Conservation (phyloP, 2,329 filamentous ascomycete species). For the Phyllosticta citribraziliensis region DNA sequence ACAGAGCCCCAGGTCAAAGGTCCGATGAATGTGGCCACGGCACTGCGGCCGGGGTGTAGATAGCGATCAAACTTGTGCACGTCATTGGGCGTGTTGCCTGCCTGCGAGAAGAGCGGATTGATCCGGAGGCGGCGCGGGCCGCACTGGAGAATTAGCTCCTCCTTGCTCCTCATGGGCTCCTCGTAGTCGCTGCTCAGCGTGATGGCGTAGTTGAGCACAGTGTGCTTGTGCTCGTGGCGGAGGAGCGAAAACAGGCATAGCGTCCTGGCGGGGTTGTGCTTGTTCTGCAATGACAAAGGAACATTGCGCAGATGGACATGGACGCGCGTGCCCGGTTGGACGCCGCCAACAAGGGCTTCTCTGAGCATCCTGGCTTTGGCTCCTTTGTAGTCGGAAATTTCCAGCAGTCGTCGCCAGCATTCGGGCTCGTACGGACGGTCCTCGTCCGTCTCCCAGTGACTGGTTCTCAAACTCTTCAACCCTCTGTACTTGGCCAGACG, state of each 20-base stretch:
- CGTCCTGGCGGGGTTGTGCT: slow-evolving; percentile 48
- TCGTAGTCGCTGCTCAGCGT: slow-evolving; percentile 70
- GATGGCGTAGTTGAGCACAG: slow-evolving; percentile 81
- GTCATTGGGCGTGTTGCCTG: slow-evolving; percentile 87
- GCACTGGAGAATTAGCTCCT: slow-evolving; percentile 83
- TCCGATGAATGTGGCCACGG: slow-evolving; percentile 80
- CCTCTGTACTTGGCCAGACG: slow-evolving; percentile 79
- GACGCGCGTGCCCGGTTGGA: slow-evolving; percentile 74
- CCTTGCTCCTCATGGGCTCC: slow-evolving; percentile 77
- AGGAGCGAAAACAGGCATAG: slow-evolving; percentile 76
- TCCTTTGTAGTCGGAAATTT: slow-evolving; percentile 81
- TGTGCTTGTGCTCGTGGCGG: slow-evolving; percentile 89
- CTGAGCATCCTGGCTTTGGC: slow-evolving; percentile 66
- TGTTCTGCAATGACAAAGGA: slow-evolving; percentile 43
- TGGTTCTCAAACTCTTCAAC: slow-evolving; percentile 81
- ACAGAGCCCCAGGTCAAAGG: slow-evolving; percentile 90
- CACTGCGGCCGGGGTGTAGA: slow-evolving; percentile 81
- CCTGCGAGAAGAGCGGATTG: slow-evolving; percentile 81
- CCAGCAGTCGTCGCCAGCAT: slow-evolving; percentile 78
- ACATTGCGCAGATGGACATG: slow-evolving; percentile 61
- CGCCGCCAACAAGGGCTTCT: slow-evolving; percentile 82
- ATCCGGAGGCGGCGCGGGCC: slow-evolving; percentile 78
- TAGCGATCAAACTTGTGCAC: slow-evolving; percentile 95
- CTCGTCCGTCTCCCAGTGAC: slow-evolving; percentile 80
- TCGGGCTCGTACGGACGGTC: slow-evolving; percentile 80